Evolutionary conservation across 192 early-diverging fungal genomes (phyloP).

Genomic region (Piromyces finnis): DNA sequence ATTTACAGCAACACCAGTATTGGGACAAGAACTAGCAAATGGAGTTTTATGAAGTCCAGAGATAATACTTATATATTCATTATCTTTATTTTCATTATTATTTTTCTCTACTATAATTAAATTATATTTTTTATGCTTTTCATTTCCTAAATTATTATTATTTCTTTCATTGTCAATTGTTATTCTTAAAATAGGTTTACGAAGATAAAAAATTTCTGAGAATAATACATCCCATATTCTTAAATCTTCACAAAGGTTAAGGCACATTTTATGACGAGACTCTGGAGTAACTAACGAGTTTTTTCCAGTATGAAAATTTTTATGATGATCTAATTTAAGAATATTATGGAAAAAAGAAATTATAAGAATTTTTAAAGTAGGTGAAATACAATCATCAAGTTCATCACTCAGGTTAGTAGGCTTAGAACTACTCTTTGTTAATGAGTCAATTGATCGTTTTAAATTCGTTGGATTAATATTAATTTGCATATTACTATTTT

Average conservation of each 20-base stretch:
- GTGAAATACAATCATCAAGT: neutral
- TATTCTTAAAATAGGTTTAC: neutral
- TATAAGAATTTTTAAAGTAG: neutral
- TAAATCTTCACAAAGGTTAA: neutral
- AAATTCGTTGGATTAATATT: neutral
- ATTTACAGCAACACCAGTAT: neutral
- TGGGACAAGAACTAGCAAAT: neutral
- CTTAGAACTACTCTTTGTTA: neutral
- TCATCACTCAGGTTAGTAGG: neutral
- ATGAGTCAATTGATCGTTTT: neutral
- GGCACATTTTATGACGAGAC: neutral
- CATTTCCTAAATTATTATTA: neutral
- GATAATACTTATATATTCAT: neutral
- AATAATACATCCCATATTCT: neutral
- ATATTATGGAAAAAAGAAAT: neutral
- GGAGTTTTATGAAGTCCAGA: neutral
- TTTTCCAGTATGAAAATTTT: neutral
- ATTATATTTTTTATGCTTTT: neutral
- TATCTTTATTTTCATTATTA: neutral
- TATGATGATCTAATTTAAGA: neutral
- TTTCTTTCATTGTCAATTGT: neutral
- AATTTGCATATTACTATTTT: neutral
- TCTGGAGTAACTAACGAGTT: neutral
- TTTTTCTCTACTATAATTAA: neutral
- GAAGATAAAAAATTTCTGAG: neutral